Conservation (phyloP, 2,329 filamentous ascomycete genomes). For the Acrocalymma vagum region DNA sequence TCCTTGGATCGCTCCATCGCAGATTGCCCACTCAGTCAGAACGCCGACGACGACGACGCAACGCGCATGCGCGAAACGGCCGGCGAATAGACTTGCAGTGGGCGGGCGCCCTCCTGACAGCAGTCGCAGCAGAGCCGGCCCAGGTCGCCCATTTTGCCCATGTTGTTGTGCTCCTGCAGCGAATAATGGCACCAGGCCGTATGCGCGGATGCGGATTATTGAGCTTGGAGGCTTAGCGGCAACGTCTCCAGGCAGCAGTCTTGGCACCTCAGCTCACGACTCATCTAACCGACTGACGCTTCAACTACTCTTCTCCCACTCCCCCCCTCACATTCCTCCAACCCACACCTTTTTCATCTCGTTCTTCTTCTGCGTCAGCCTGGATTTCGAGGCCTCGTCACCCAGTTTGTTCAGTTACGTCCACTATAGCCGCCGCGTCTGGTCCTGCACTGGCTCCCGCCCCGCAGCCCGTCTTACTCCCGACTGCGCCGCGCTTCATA, state of each 20-base stretch:
- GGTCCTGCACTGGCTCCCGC: constrained; percentile 32
- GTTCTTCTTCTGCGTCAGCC: constrained; percentile 20
- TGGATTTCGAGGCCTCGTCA: constrained; percentile 38
- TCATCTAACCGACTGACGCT: constrained; percentile 20
- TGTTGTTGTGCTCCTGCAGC: constrained; percentile 25
- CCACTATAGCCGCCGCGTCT: constrained; percentile 29
- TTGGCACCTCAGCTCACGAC: constrained; percentile 22
- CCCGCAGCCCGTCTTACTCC: constrained; percentile 37
- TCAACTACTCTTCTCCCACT: constrained; percentile 26
- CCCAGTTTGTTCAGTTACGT: constrained; percentile 25
- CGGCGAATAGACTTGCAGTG: constrained; percentile 15
- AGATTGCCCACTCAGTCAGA: no score
- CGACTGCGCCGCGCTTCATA: constrained; percentile 45
- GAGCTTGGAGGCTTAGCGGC: constrained; percentile 28
- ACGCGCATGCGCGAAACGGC: constrained; percentile 15
- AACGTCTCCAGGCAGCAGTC: constrained; percentile 30
- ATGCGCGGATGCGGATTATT: constrained; percentile 28
- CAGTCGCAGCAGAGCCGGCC: constrained; percentile 23
- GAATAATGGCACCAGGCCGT: constrained; percentile 29
- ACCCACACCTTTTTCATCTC: constrained; percentile 21
- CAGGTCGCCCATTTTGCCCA: no score
- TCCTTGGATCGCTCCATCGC: no score
- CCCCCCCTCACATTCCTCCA: constrained; percentile 27
- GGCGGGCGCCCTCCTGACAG: constrained; percentile 15
- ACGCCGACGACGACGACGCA: constrained; percentile 7